Base-by-base conservation (phyloP, 2,329 filamentous ascomycete genomes). In the Coniochaeta ligniaria region DNA sequence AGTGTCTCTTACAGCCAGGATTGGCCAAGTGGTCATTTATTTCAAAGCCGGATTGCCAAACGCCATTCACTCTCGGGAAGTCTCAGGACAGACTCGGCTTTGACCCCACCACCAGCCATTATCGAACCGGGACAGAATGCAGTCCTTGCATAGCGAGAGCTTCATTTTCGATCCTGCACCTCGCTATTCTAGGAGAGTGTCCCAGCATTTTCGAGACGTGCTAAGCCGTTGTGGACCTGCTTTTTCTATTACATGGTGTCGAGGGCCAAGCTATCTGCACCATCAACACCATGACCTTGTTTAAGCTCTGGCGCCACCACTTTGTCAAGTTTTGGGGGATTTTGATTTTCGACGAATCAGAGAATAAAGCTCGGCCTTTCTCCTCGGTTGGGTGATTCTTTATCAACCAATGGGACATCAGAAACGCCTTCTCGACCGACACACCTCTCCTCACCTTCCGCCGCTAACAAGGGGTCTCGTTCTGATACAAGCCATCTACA, bases 401-500 rank as follows among this genome's bases (percentile, higher is more conserved):
- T 33, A 38, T 55, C 31, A 35, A 26, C 69, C 68, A 70, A 70
- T 70, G 59, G 67, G 31, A 35, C 9, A n/a, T 28, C 64, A 66
- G 60, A 67, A 63, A 26, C 33, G 62, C 57, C 61, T 43, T 66
- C 47, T 67, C 45, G 59, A 38, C 63, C 59, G 55, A 54, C 64
- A 67, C 63, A 58, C 56, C 35, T 45, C n/a, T 45, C 4, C 56
- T 58, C 38, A 45, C 60, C 60, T 55, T 62, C 63, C 63, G 63
- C 62, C 60, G 61, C 63, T 66, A 66, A 65, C 67, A 67, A 63
- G 54, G 68, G 66, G 62, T 65, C 54, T 47, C 54, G 57, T 50
- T 33, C 47, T 60, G 50, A 43, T 57, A 59, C 59, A 64, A 61
- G 66, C 59, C 67, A 69, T 70, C 68, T 63, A 72, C 66, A 71